Percentiles rank a stretch among this genome's conserved stretches.
Evolutionary conservation across 352 stramenopile species (phyloP).

Genomic region (Globisporangium splendens): DNA sequence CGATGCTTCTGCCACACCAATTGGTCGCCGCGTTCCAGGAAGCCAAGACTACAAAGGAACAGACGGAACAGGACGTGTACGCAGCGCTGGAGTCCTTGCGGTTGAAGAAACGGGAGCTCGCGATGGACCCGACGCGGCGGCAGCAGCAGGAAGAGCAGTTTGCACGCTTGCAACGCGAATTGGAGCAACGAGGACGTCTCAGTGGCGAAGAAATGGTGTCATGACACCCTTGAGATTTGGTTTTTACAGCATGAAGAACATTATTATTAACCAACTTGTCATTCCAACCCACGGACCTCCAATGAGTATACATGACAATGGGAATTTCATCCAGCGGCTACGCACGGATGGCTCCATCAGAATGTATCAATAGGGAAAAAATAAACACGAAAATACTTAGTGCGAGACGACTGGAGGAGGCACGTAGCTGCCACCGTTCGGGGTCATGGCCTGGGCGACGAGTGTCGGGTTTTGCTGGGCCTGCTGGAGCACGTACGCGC

Average conservation of each 20-base stretch:
- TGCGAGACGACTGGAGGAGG: slow-evolving; percentile 22
- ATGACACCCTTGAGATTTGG: too few relatives aligned
- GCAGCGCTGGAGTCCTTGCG: slow-evolving; percentile 9
- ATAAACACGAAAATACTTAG: background rate
- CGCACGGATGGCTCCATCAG: too few relatives aligned
- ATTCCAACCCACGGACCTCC: too few relatives aligned
- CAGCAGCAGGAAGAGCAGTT: slow-evolving; percentile 8
- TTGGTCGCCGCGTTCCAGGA: slow-evolving; percentile 58
- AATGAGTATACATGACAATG: too few relatives aligned
- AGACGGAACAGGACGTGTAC: slow-evolving; percentile 11
- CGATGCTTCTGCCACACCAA: slow-evolving; percentile 88
- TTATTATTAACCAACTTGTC: too few relatives aligned
- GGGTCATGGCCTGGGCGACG: slow-evolving; percentile 50
- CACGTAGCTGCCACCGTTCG: slow-evolving; percentile 38
- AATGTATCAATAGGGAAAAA: too few relatives aligned
- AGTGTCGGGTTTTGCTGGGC: slow-evolving; percentile 75
- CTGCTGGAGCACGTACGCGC: slow-evolving; percentile 62
- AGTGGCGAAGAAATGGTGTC: slow-evolving; percentile 19
- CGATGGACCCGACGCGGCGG: slow-evolving; percentile 9
- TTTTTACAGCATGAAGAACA: too few relatives aligned
- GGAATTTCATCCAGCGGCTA: too few relatives aligned
- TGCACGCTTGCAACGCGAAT: slow-evolving; percentile 28
- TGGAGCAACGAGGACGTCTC: slow-evolving; percentile 16
- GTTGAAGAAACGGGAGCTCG: slow-evolving; percentile 12
- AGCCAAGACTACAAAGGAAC: slow-evolving; percentile 8